Evolutionary conservation across 2,329 filamentous ascomycete species (phyloP), one percentile per base, ranked within the genome.

Genomic region (Curvularia lunata): DNA sequence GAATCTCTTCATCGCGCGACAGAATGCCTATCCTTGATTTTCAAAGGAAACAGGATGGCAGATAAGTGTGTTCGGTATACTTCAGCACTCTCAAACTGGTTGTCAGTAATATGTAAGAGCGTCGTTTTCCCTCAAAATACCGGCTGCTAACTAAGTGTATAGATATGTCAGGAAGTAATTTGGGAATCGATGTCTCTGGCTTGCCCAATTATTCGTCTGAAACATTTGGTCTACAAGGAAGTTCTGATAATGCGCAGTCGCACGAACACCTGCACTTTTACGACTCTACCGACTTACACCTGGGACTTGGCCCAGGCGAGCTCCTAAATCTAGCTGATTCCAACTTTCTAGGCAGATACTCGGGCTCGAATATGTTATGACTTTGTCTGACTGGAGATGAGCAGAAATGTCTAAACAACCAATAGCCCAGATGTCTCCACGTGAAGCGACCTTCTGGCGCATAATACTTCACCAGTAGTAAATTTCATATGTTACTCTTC

Each of bases 11-110:
- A 52, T 4, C 3, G 53, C 37, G 54, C 61, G n/a, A 60, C 57
- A 25, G 57, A 63, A 37, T 60, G 57, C 40, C 27, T 63, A 1
- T 63, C 61, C 2, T 6, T 53, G 34, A 30, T 63, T 9, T 60
- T 53, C 40, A 58, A 43, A 45, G 61, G 61, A 19, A 63, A 58
- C 27, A 49, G 52, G 16, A 63, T 58, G 54, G 55, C 54, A 13
- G 61, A 63, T 23, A 60, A 50, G 23, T 63, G 61, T 51, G 46
- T 55, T 30, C 57, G 52, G 32, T 63, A 63, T 38, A 58, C 48
- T 5, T 48, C 45, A 2, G 34, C 52, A 13, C 51, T 63, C 4
- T 54, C 61, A 13, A 41, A 62, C 9, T 30, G 43, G 21, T 28
- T 59, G 8, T 46, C 48, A 21, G 5, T 47, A 1, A 54, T 62